A percentile compares a stretch with the other conserved stretches of the same genome.
Conservation (phyloP, 441 rosid genomes). For the Populus hybrid region DNA sequence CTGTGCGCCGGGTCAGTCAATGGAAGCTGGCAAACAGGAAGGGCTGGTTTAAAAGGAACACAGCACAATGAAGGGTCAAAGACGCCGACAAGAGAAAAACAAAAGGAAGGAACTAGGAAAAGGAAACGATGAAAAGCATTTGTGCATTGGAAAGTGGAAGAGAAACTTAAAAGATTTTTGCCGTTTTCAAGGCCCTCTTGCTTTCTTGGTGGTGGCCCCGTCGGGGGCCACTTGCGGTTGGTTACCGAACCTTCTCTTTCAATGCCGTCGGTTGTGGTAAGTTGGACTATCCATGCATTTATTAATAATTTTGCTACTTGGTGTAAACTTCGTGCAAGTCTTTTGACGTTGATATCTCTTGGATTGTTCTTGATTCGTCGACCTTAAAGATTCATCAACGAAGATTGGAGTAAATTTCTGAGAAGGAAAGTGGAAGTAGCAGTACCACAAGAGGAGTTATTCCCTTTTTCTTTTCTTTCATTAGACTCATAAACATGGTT, state of each 20-base stretch:
- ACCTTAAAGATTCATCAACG: no score
- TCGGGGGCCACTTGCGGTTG: neutral
- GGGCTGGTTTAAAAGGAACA: neutral
- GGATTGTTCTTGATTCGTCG: no score
- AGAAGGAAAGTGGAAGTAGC: no score
- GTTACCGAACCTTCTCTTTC: slow-evolving; percentile 34
- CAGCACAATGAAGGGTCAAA: slow-evolving; percentile 21
- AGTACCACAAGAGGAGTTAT: no score
- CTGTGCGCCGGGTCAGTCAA: neutral
- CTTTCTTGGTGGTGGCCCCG: neutral
- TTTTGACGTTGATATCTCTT: neutral
- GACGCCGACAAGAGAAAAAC: slow-evolving; percentile 28
- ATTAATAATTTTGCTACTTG: neutral
- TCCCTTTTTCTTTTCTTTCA: neutral
- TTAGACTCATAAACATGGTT: neutral
- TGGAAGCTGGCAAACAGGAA: slow-evolving; percentile 7
- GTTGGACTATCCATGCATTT: neutral
- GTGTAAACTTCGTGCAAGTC: neutral
- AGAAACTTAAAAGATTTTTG: slow-evolving; percentile 9
- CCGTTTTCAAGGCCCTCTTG: slow-evolving; percentile 15
- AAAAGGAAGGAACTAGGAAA: slow-evolving; percentile 8
- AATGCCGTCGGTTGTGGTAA: slow-evolving; percentile 27
- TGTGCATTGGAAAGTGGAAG: neutral
- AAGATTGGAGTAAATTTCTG: no score
- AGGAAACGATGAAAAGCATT: neutral